These are phyloP conservation scores for Paraconiothyrium brasiliense DNA, from an alignment of 2,329 filamentous ascomycete species.

Conservation along the genomic window DNA sequence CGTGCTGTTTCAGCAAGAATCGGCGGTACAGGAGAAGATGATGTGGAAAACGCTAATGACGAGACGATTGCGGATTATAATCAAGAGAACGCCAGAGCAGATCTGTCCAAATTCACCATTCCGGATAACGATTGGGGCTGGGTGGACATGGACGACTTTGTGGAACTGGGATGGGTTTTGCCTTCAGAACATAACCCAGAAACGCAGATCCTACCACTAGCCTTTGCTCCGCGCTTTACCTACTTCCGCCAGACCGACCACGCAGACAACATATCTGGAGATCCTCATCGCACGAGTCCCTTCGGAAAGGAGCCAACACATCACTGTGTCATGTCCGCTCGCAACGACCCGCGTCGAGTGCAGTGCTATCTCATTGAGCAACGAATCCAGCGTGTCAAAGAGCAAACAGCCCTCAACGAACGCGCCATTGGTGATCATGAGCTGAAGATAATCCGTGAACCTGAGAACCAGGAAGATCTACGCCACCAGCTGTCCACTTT, in stretches of 20 bases:
- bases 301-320: conserved; percentile 96
- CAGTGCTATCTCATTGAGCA: conserved; percentile 86
- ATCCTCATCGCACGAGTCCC: conserved; percentile 82
- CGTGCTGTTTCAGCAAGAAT: conserved; percentile 93
- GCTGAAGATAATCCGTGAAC: conserved; percentile 65
- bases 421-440: conserved; percentile 79
- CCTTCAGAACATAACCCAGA: conserved; percentile 90
- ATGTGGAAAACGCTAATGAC: conserved; percentile 73
- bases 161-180: conserved; percentile 95
- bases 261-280: conserved; percentile 78
- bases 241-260: conserved; percentile 98
- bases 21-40: conserved; percentile 78
- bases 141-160: conserved; percentile 99
- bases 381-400: conserved; percentile 78
- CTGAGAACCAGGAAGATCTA: conserved; percentile 61
- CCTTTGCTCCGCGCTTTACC: conserved; percentile 92
- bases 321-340: conserved; percentile 86
- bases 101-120: conserved; percentile 89
- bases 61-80: conserved; percentile 67
- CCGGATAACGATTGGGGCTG: conserved; percentile 94
- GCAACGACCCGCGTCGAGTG: conserved; percentile 81
- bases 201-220: conserved; percentile 92
- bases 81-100: conserved; percentile 59
- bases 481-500: conserved; percentile 66
- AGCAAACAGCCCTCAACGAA: conserved; percentile 80